Evolutionary conservation across 148 eudicot species (phyloP).

Genomic region (Chenopodium berlandieri): DNA sequence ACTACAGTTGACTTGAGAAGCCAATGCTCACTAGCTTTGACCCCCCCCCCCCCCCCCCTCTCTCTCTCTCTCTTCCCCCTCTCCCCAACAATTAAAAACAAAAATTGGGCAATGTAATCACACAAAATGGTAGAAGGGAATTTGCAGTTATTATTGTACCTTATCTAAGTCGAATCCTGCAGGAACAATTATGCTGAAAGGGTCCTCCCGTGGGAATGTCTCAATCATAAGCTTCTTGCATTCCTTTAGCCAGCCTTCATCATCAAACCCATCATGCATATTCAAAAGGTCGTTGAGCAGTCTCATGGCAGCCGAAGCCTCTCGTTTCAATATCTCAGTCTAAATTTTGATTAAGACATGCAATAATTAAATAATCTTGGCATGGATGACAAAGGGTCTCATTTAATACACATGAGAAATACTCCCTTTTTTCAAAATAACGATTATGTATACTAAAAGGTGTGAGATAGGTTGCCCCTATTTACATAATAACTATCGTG

Average conservation of each 20-base stretch:
- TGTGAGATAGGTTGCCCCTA: background rate
- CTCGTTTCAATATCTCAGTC: conserved; percentile 88
- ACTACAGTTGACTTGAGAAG: background rate
- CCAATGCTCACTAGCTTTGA: background rate
- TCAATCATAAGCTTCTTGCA: conserved; percentile 85
- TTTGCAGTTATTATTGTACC: conserved; percentile 36
- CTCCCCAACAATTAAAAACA: background rate
- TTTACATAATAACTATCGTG: background rate
- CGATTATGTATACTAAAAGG: background rate
- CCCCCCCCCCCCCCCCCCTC: background rate
- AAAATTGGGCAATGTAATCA: background rate
- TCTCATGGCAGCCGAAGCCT: conserved; percentile 93
- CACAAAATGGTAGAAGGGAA: background rate
- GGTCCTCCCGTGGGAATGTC: conserved; percentile 92
- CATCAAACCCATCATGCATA: conserved; percentile 87
- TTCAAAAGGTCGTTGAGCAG: conserved; percentile 84
- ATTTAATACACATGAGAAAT: background rate
- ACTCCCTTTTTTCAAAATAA: background rate
- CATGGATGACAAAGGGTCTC: background rate
- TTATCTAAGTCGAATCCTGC: conserved; percentile 81
- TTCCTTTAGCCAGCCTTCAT: conserved; percentile 85
- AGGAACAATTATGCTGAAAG: conserved; percentile 93
- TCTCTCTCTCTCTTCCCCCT: too few relatives aligned
- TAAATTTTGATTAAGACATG: conserved; percentile 11
- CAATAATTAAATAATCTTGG: background rate